These are phyloP conservation scores for Epichloe coenophiala DNA, from an alignment of 2,329 filamentous ascomycete species.

Conservation along the genomic window DNA sequence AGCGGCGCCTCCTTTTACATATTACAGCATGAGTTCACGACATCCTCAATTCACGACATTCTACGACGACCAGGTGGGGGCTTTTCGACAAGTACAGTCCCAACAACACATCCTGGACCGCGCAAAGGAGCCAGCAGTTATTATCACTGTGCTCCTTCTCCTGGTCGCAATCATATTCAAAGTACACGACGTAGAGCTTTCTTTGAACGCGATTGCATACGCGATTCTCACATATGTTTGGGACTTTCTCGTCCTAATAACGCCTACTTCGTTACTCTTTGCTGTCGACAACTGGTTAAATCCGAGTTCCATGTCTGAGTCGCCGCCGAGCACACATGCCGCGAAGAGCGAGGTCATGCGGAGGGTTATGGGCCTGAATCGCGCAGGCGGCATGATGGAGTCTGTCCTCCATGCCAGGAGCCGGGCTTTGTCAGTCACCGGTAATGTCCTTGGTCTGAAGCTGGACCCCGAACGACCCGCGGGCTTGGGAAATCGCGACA, in stretches of 20 bases:
- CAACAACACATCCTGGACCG: slow-evolving; percentile 16
- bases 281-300: slow-evolving; percentile 41
- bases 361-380: slow-evolving; percentile 47
- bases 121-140: slow-evolving; percentile 20
- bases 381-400: slow-evolving; percentile 36
- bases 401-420: slow-evolving; percentile 45
- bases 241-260: slow-evolving; percentile 43
- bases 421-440: slow-evolving; percentile 40
- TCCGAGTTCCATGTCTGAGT: slow-evolving; percentile 26
- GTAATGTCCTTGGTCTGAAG: slow-evolving; percentile 26
- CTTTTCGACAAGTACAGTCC: slow-evolving; percentile 17
- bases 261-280: slow-evolving; percentile 44
- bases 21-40: slow-evolving; percentile 22
- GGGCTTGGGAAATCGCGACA: slow-evolving; percentile 82
- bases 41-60: slow-evolving; percentile 19
- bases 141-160: slow-evolving; percentile 21
- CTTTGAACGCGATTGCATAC: slow-evolving; percentile 15
- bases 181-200: slow-evolving; percentile 19
- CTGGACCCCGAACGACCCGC: slow-evolving; percentile 32
- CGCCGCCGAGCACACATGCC: slow-evolving; percentile 29
- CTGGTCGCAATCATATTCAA: slow-evolving; percentile 21
- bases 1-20: slow-evolving; percentile 5
- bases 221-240: slow-evolving; percentile 35
- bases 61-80: slow-evolving; percentile 22
- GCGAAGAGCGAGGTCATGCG: slow-evolving; percentile 53